Base-by-base conservation (phyloP, 768 basidiomycete genomes). In the Leccinum barrowsii region DNA sequence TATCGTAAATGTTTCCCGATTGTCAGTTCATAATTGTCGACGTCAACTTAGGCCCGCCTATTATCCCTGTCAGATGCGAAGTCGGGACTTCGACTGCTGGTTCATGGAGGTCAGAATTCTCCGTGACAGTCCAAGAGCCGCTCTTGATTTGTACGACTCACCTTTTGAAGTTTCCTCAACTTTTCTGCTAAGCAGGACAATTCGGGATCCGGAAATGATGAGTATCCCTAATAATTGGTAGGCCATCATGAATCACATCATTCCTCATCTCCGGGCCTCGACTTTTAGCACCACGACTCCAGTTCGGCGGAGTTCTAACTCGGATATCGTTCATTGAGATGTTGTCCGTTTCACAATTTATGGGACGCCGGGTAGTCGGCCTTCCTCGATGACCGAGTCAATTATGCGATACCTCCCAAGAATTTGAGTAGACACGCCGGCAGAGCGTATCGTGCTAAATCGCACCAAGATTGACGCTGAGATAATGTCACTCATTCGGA, bases 401-500 rank as follows among this genome's bases (percentile, higher is more conserved):
- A 44, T 21, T 12, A 44, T 21, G 19, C 42, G n/a, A n/a, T 42
- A 19, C n/a, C 40, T 42, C 40, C 22, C 48, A 46, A 48, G 32
- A 42, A 42, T 12, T 21, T 11, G 42, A 19, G 40, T 19, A 19
- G 11, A 44, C 42, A 44, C 42, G 42, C 42, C 19, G 42, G 5
- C 42, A 44, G 42, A 44, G 19, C 49, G 55, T 52, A 54, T 37
- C 12, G 11, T 48, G 7, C 42, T 47, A 51, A 12, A 42, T 51
- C 54, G n/a, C 42, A 50, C 17, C 50, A 21, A 61, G 64, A 69
- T 59, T 61, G 57, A 59, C 58, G 53, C 61, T 54, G 55, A 56
- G 67, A 68, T 65, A 17, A 19, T 13, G 30, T 7, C 21, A 34
- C 54, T 7, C 15, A 15, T 50, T 54, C 19, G 52, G 55, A 37